Evolutionary conservation across 2,329 filamentous ascomycete species (phyloP).

Genomic region (Xylariaceae sp.): DNA sequence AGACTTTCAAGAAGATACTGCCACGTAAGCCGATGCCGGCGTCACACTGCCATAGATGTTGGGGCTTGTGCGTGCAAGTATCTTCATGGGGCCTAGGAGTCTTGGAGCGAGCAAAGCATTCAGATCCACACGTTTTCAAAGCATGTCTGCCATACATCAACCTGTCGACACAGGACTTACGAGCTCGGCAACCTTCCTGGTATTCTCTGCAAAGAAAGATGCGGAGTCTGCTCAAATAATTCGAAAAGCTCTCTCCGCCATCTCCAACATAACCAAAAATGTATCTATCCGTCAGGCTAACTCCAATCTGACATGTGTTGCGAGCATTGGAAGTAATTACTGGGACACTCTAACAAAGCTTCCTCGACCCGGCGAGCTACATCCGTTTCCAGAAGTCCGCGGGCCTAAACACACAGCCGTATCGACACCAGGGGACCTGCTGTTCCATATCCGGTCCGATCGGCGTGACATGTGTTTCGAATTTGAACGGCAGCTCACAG

Average conservation of each 20-base stretch:
- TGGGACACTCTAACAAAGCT: conserved; percentile 46
- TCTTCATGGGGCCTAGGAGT: too few species aligned
- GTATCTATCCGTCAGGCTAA: conserved; percentile 47
- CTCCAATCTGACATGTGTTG: conserved; percentile 47
- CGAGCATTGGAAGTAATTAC: conserved; percentile 49
- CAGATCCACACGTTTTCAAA: conserved; percentile 6
- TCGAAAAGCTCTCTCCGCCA: conserved; percentile 32
- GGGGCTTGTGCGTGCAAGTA: too few species aligned
- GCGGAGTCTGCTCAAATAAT: conserved; percentile 5
- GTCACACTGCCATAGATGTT: too few species aligned
- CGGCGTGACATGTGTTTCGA: conserved; percentile 55
- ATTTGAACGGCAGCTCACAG: conserved; percentile 53
- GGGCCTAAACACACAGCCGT: conserved; percentile 48
- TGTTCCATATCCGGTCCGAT: conserved; percentile 57
- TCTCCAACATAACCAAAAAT: conserved; percentile 48
- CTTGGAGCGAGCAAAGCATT: too few species aligned
- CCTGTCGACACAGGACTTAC: conserved; percentile 12
- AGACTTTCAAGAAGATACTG: too few species aligned
- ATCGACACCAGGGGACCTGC: conserved; percentile 52
- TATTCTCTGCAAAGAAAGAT: conserved; percentile 6
- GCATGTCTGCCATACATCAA: conserved; percentile 7
- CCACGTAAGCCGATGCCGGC: too few species aligned
- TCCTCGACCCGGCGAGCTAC: conserved; percentile 48
- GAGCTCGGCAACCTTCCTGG: conserved; percentile 12
- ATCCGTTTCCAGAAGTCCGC: conserved; percentile 44